phyloP scores from a whole-genome alignment of 176 grass and related monocot genomes.

The Oryza glaberrima region DNA sequence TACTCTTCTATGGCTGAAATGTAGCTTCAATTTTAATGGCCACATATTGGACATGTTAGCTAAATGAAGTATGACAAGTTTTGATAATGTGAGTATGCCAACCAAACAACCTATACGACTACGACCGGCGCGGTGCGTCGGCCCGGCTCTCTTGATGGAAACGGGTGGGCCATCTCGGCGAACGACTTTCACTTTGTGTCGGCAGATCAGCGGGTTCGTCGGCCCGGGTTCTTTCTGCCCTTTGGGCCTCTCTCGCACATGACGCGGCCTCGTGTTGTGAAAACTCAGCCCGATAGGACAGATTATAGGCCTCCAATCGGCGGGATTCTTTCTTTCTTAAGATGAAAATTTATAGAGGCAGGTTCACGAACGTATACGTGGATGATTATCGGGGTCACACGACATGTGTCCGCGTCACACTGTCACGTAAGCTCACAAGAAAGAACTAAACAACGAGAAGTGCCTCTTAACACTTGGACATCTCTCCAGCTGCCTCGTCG shows the following conservation, averaged over 20 bases:
- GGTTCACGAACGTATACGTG: background rate
- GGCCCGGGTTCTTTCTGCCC: background rate
- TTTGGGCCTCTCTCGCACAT: background rate
- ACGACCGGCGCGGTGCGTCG: too few relatives aligned
- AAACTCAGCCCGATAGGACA: background rate
- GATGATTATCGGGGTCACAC: background rate
- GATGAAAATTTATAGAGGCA: too few relatives aligned
- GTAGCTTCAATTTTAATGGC: too few relatives aligned
- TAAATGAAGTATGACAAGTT: too few relatives aligned
- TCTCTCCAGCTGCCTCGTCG: background rate
- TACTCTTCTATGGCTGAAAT: too few relatives aligned
- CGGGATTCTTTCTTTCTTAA: background rate
- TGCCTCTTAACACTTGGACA: background rate
- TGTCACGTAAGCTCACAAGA: slow-evolving; percentile 20
- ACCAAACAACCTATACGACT: too few relatives aligned
- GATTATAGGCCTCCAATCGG: background rate
- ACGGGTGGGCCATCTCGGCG: background rate
- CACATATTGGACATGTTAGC: too few relatives aligned
- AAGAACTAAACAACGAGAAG: background rate
- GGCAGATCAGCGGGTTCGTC: background rate
- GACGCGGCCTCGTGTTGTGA: background rate
- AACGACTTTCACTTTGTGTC: background rate
- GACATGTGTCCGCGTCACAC: background rate
- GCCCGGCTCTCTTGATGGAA: background rate
- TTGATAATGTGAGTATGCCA: too few relatives aligned